Conservation (phyloP, 2,329 filamentous ascomycete genomes). For the Epichloe sp. region DNA sequence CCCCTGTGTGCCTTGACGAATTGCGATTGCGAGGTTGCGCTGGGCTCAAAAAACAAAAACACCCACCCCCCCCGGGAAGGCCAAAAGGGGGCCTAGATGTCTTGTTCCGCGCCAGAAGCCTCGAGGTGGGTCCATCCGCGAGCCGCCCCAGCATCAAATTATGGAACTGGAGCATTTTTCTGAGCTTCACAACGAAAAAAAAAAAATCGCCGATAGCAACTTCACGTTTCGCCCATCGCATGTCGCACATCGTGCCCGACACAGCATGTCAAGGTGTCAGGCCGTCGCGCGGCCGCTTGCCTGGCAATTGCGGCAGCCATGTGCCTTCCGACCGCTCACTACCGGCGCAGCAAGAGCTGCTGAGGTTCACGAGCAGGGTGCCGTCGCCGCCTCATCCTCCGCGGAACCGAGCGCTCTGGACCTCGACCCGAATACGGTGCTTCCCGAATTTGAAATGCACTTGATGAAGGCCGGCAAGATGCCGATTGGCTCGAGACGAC, state of each 20-base stretch:
- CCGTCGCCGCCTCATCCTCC: conserved; percentile 4
- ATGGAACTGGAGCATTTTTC: conserved; percentile 4
- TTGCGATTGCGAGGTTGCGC: conserved; percentile 1
- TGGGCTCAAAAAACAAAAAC: not conserved
- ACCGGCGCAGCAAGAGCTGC: conserved; percentile 19
- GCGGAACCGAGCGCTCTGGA: conserved; percentile 25
- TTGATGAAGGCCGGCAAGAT: conserved; percentile 55
- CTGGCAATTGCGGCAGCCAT: conserved; percentile 34
- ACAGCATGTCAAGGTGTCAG: conserved; percentile 44
- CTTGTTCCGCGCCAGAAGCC: conserved; percentile 13
- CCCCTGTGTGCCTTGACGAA: conserved; percentile 4
- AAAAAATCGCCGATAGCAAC: not conserved
- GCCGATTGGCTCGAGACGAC: conserved; percentile 73
- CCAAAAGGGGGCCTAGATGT: conserved; percentile 8
- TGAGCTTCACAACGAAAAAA: not conserved
- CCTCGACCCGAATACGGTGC: conserved; percentile 56
- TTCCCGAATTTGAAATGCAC: conserved; percentile 43
- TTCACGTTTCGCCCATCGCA: not conserved
- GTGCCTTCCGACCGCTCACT: conserved; percentile 23
- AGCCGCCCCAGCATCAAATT: not conserved
- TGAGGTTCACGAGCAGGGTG: conserved; percentile 12
- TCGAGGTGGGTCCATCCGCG: conserved; percentile 12
- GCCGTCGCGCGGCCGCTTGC: conserved; percentile 44
- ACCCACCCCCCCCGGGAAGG: no score
- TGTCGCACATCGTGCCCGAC: conserved; percentile 1